Base-by-base conservation (phyloP, 75 land plant species). In the Larix kaempferi region DNA sequence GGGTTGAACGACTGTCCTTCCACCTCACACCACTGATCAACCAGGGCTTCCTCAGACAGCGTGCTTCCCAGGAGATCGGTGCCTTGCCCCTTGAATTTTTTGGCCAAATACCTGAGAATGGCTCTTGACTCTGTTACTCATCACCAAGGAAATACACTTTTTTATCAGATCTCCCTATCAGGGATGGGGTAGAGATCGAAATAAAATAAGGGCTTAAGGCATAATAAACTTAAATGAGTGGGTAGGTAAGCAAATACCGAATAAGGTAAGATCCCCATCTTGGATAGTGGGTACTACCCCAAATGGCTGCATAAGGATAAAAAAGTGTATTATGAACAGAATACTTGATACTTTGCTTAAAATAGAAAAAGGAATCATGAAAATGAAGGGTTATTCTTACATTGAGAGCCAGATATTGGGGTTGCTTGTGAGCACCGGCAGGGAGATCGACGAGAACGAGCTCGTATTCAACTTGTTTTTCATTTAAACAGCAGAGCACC, bases 21-120 rank as follows among this genome's bases (percentile, higher is more conserved):
- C n/a, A 89, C 91, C 57, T 88, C 85, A 58, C 83, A 27, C 91
- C 91, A 87, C 59, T 82, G 75, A 3, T 77, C 81, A 52, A 89
- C 91, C 78, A 74, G 19, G 33, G 33, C 33, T 29, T 29, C 33
- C 33, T 29, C 33, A 29, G 33, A 29, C 1, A 29, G 33, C 33
- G 33, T 29, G 33, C 33, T 29, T 29, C 33, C 33, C 33, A 29
- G 33, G 1, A 29, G 33, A 29, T 29, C 33, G 33, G 33, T 29
- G 33, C 33, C 33, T 1, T 60, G 26, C 19, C 71, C 80, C 25
- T 78, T 72, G 74, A 76, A 84, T 74, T 78, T 80, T 29, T 67
- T 79, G 14, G 78, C 78, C 10, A 88, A 7, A 79, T 89, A 85
- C 72, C 79, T 63, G 26, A 57, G 35, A 44, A 89, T 89, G 19